A percentile compares a stretch with the other conserved stretches of the same genome.
These are phyloP conservation scores for Casaregolazyma lundiana DNA, from an alignment of 1,139 yeast species.

Conservation along the genomic window DNA sequence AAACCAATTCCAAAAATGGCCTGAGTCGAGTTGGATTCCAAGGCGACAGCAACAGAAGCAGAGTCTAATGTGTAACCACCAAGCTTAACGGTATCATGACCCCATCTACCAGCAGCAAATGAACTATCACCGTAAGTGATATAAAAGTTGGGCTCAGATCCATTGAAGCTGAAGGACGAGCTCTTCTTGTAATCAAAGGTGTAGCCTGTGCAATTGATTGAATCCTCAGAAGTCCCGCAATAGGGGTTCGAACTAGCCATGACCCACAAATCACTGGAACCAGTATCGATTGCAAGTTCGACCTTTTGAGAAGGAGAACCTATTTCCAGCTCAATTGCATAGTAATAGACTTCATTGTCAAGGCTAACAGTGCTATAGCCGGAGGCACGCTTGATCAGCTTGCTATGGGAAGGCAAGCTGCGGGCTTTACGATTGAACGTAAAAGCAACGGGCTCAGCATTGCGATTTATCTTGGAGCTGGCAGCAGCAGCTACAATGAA, in stretches of 20 bases:
- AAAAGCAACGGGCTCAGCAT: neutral
- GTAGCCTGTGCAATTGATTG: slow-evolving; percentile 4
- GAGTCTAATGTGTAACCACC: slow-evolving; percentile 36
- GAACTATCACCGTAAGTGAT: slow-evolving; percentile 64
- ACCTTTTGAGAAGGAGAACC: slow-evolving; percentile 39
- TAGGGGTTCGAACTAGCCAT: slow-evolving; percentile 33
- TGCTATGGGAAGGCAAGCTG: neutral
- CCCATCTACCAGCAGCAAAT: slow-evolving; percentile 45
- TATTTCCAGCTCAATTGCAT: slow-evolving; percentile 35
- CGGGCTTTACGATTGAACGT: neutral
- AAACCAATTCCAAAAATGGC: slow-evolving; percentile 54
- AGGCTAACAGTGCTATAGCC: slow-evolving; percentile 13
- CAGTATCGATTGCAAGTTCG: slow-evolving; percentile 40
- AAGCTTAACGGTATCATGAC: slow-evolving; percentile 40
- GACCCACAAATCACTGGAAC: slow-evolving; percentile 59
- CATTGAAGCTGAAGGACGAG: slow-evolving; percentile 20
- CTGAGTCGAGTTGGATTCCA: slow-evolving; percentile 40
- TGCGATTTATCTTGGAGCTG: neutral
- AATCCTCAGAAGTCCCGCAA: slow-evolving; percentile 16
- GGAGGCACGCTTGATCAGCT: slow-evolving; percentile 5
- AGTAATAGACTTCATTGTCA: slow-evolving; percentile 26
- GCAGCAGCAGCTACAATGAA: neutral
- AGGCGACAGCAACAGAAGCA: slow-evolving; percentile 46
- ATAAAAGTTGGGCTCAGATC: slow-evolving; percentile 24
- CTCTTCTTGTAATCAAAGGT: slow-evolving; percentile 22